Evolutionary conservation across 2,329 filamentous ascomycete genomes (phyloP), one percentile per base, ranked within the genome.

Genomic region (Pseudogymnoascus destructans): DNA sequence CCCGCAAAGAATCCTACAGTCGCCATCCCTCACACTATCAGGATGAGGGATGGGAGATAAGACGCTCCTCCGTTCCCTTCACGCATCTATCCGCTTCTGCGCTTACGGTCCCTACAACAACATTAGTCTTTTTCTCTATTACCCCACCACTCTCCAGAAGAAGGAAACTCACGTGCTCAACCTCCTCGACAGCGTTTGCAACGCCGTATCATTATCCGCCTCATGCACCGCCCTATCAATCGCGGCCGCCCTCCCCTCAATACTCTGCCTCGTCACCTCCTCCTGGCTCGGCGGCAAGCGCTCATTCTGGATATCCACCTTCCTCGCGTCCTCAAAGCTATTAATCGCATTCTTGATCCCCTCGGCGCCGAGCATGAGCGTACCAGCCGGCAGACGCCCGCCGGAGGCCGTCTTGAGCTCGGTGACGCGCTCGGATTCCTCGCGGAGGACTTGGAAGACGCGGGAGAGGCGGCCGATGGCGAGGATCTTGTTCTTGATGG

Each of bases 401-500:
- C 93, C 93, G 61, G 90, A 86, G 46, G 91, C 92, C 49, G 92
- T 97, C 81, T 98, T 98, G 72, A 98, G 82, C 73, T 98, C 93
- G 36, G 92, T 96, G 59, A 98, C 91, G 66, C 87, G 84, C 77
- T 98, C 93, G 1, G 91, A 95, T 73, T 98, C 93, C 74, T 98
- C 93, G 68, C 93, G 89, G 66, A 98, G 75, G 56, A 98, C 93
- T 72, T 98, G 93, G 85, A 98, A 98, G 61, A 98, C 93, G 66
- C 93, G 88, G 35, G 93, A 97, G 63, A 98, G 79, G 65, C 93
- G 89, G 27, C 93, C 93, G 68, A 98, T 98, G 61, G 93, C 93
- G 66, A 98, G 77, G 69, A 98, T 97, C 79, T 98, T 98, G 84
- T 98, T 98, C 80, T 97, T 97, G 80, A 98, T 95, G 3, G 91